These are phyloP conservation scores for Penicillium janthinellum DNA, from an alignment of 2,329 filamentous ascomycete genomes.

Conservation along the genomic window DNA sequence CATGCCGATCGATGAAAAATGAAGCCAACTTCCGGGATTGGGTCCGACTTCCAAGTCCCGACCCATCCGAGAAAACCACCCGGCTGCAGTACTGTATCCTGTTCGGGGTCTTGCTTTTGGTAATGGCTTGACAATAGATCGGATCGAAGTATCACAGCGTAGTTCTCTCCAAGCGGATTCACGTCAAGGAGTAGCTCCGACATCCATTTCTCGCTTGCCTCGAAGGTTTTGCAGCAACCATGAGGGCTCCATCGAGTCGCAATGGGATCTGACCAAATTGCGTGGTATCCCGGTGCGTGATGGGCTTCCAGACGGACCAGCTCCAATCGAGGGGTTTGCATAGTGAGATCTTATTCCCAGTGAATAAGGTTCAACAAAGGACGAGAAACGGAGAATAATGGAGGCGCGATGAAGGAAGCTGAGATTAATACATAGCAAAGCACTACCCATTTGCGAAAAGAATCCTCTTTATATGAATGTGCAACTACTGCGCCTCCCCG, in stretches of 20 bases:
- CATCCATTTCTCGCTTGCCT: conserved; percentile 20
- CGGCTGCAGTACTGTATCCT: not conserved
- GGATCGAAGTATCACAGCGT: conserved; percentile 15
- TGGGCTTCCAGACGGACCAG: conserved; percentile 15
- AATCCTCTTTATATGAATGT: not conserved
- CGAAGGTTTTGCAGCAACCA: conserved; percentile 13
- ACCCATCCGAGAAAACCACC: conserved; percentile 16
- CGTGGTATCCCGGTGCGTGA: conserved; percentile 18
- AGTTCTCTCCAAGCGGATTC: conserved; percentile 18
- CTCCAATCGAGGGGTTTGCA: conserved; percentile 12
- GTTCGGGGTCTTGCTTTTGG: not conserved
- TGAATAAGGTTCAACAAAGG: not conserved
- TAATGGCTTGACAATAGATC: not conserved
- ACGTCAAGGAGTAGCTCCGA: conserved; percentile 5
- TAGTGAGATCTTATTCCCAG: not conserved
- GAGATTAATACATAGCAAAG: not conserved
- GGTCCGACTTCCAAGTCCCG: conserved; percentile 14
- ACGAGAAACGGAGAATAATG: not conserved
- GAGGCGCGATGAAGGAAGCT: not conserved
- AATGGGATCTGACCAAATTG: conserved; percentile 20
- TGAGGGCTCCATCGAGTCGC: conserved; percentile 23
- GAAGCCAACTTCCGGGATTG: conserved; percentile 17
- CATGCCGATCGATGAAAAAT: conserved; percentile 19
- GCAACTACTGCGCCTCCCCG: no score
- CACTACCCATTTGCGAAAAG: no score